phyloP scores from a whole-genome alignment of 2,329 filamentous ascomycete genomes.

The Fusarium avenaceum region DNA sequence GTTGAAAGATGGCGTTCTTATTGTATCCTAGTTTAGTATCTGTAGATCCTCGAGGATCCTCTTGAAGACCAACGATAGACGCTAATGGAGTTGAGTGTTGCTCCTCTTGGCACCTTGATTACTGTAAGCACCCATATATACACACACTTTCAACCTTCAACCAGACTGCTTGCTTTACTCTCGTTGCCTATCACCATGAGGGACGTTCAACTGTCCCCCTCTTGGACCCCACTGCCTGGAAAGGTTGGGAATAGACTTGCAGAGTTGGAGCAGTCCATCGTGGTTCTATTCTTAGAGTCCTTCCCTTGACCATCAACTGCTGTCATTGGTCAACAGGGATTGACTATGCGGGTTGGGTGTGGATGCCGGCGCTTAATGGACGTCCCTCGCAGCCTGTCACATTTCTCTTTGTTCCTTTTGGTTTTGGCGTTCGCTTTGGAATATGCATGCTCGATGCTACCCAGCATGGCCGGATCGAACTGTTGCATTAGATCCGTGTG shows the following conservation, averaged over 20 bases:
- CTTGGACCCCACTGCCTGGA: constrained; percentile 36
- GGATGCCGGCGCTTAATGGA: constrained; percentile 48
- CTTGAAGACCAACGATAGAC: background rate
- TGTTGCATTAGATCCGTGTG: constrained; percentile 38
- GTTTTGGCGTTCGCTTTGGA: constrained; percentile 19
- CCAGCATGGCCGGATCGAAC: constrained; percentile 25
- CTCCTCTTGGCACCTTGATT: background rate
- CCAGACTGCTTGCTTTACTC: background rate
- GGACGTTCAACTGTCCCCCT: constrained; percentile 10
- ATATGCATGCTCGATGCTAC: constrained; percentile 1
- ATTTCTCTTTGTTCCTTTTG: constrained; percentile 17
- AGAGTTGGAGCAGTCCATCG: constrained; percentile 24
- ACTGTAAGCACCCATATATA: background rate
- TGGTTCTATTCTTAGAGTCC: constrained; percentile 47
- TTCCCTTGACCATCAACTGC: constrained; percentile 9
- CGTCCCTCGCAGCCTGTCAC: constrained; percentile 41
- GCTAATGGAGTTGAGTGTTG: constrained; percentile 5
- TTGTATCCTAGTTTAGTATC: constrained; percentile 5
- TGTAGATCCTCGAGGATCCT: constrained; percentile 9
- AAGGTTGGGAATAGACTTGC: constrained; percentile 37
- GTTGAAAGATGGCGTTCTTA: constrained; percentile 21
- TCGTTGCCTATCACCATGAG: background rate
- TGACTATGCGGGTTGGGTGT: constrained; percentile 45
- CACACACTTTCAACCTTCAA: background rate
- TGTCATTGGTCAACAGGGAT: constrained; percentile 35